These are phyloP conservation scores for Solanum chmielewskii DNA, from an alignment of 257 asterid genomes.

Conservation along the genomic window DNA sequence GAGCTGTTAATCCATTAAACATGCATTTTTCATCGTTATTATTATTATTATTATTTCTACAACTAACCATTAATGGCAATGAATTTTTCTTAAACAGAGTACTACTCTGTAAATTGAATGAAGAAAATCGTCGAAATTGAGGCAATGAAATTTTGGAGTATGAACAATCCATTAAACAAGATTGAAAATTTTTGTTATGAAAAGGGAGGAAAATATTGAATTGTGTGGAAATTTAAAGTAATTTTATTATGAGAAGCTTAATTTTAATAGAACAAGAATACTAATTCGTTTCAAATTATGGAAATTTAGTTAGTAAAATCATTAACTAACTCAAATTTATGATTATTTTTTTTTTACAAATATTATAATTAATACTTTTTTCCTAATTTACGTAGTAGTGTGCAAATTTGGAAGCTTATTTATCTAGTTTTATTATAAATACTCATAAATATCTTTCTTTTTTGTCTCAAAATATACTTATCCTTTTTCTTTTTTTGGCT, in stretches of 20 bases:
- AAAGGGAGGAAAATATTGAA: neutral
- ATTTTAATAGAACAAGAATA: neutral
- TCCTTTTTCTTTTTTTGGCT: no score
- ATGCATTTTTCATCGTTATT: conserved; percentile 6
- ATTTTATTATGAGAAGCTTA: neutral
- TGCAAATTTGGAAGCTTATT: no score
- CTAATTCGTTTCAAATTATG: neutral
- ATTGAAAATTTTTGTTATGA: neutral
- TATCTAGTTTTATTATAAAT: no score
- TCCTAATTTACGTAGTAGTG: neutral
- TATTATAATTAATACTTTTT: no score
- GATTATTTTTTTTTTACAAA: neutral
- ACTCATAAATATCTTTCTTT: no score
- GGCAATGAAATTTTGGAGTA: neutral
- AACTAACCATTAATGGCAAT: conserved; percentile 12
- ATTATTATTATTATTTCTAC: conserved; percentile 5
- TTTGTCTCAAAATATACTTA: no score
- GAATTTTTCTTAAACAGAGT: conserved; percentile 4
- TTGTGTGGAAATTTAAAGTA: neutral
- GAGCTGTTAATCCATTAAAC: conserved; percentile 51
- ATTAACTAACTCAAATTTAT: neutral
- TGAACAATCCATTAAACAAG: conserved; percentile 50
- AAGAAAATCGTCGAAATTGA: conserved; percentile 5
- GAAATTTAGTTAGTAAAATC: no score
- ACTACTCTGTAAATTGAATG: neutral